A percentile compares a stretch with the other conserved stretches of the same genome.
Conservation (phyloP, 352 stramenopile species). For the Phytophthora gonapodyides region DNA sequence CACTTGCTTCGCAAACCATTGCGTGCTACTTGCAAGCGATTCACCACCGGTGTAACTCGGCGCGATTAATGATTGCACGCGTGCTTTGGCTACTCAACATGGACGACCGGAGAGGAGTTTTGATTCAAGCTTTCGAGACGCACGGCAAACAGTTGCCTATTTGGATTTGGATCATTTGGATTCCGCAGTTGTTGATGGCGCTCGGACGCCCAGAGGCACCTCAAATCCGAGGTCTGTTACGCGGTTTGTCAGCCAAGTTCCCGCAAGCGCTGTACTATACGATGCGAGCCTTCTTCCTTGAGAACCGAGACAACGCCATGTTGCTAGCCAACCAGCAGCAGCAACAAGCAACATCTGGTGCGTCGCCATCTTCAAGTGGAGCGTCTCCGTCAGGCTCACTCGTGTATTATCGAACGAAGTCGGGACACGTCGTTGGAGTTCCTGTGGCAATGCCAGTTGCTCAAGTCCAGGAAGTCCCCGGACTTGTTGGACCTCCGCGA, state of each 20-base stretch:
- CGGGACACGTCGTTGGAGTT: conserved; percentile 77
- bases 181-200: conserved; percentile 96
- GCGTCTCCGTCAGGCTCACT: conserved; percentile 27
- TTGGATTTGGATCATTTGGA: conserved; percentile 99
- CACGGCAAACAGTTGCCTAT: conserved; percentile 95
- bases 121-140: conserved; percentile 92
- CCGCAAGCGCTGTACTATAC: conserved; percentile 99
- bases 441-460: conserved; percentile 55
- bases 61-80: conserved; percentile 89
- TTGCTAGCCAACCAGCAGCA: conserved; percentile 46
- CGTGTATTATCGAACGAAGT: conserved; percentile 84
- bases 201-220: conserved; percentile 92
- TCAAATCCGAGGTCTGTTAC: conserved; percentile 83
- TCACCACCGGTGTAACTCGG: conserved; percentile 89
- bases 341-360: conserved; percentile 15
- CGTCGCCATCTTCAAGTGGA: conserved; percentile 33
- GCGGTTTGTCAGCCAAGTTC: conserved; percentile 92
- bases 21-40: conserved; percentile 95
- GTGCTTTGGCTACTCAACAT: conserved; percentile 92
- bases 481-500: conserved; percentile 69
- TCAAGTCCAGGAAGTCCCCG: conserved; percentile 75
- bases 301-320: conserved; percentile 94
- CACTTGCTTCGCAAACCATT: conserved; percentile 89
- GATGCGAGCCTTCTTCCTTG: conserved; percentile 97
- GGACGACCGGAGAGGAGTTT: conserved; percentile 75